Conservation (phyloP, 129 eudicot species). For the Flaveria robusta region DNA sequence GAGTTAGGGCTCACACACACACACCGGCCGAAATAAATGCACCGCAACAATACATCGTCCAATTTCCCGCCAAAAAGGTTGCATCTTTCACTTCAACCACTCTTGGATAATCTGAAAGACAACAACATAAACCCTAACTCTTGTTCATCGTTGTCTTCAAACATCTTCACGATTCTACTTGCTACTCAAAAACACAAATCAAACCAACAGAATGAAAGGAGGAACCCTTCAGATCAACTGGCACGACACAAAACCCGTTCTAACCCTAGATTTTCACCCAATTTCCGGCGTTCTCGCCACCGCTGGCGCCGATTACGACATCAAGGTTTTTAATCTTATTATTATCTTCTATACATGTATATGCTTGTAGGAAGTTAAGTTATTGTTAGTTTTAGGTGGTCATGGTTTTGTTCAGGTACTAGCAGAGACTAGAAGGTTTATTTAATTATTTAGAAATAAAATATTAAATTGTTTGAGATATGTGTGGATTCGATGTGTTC, state of each 20-base stretch:
- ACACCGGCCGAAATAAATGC: neutral
- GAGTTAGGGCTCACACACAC: neutral
- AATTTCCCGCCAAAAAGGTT: constrained; percentile 38
- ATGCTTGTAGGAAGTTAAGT: constrained; percentile 11
- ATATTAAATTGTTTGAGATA: neutral
- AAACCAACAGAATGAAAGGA: constrained; percentile 54
- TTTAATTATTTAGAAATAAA: neutral
- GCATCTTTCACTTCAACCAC: constrained; percentile 26
- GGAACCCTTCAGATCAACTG: constrained; percentile 96
- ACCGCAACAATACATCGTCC: no score
- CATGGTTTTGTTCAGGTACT: neutral
- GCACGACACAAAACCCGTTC: constrained; percentile 93
- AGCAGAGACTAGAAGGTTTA: no score
- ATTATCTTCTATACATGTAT: neutral
- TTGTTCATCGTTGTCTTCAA: constrained; percentile 1
- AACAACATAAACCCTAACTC: constrained; percentile 33
- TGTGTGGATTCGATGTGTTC: neutral
- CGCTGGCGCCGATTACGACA: constrained; percentile 93
- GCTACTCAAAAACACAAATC: neutral
- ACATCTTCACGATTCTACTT: neutral
- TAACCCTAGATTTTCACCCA: constrained; percentile 94
- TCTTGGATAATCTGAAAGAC: constrained; percentile 12
- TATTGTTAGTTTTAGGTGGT: neutral
- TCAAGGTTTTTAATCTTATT: constrained; percentile 55
- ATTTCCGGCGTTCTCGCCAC: constrained; percentile 73